Percentiles rank a stretch among this genome's conserved stretches.
phyloP scores from a whole-genome alignment of 1,284 basidiomycete species.

The Ceratobasidium sp. region DNA sequence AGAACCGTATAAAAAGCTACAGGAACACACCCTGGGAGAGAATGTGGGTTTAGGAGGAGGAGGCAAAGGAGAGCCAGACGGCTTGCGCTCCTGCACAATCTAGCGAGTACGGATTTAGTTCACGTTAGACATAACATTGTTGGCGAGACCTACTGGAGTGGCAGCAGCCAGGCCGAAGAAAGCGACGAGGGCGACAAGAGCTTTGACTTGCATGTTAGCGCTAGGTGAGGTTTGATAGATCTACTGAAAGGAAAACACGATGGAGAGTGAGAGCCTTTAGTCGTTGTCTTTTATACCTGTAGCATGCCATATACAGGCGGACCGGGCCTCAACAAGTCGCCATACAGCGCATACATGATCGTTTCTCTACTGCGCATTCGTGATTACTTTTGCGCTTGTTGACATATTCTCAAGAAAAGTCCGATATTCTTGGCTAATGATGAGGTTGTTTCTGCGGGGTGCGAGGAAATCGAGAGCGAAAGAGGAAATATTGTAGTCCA shows the following conservation, averaged over 20 bases:
- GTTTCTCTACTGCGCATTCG: slow-evolving; percentile 8
- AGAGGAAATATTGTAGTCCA: background rate
- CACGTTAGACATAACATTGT: background rate
- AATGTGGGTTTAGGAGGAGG: slow-evolving; percentile 8
- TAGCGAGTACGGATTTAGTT: background rate
- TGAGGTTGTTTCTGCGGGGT: background rate
- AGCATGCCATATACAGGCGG: background rate
- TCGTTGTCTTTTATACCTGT: slow-evolving; percentile 19
- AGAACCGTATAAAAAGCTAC: background rate
- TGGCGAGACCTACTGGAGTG: slow-evolving; percentile 13
- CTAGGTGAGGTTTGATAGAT: background rate
- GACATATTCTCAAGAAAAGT: slow-evolving; percentile 19
- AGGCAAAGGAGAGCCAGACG: slow-evolving; percentile 16
- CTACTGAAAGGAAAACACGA: background rate
- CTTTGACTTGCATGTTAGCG: slow-evolving; percentile 39
- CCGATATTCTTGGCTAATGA: too few relatives aligned
- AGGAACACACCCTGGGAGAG: background rate
- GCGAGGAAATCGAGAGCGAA: background rate
- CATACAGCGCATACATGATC: background rate
- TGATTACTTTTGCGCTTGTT: background rate
- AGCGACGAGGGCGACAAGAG: slow-evolving; percentile 24
- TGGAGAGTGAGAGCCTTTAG: background rate
- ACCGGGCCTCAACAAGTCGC: background rate
- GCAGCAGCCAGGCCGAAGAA: slow-evolving; percentile 43
- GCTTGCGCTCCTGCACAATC: slow-evolving; percentile 31